Evolutionary conservation across 805 yeast genomes (phyloP).

Genomic region (Helenozyma baotianmanensis): DNA sequence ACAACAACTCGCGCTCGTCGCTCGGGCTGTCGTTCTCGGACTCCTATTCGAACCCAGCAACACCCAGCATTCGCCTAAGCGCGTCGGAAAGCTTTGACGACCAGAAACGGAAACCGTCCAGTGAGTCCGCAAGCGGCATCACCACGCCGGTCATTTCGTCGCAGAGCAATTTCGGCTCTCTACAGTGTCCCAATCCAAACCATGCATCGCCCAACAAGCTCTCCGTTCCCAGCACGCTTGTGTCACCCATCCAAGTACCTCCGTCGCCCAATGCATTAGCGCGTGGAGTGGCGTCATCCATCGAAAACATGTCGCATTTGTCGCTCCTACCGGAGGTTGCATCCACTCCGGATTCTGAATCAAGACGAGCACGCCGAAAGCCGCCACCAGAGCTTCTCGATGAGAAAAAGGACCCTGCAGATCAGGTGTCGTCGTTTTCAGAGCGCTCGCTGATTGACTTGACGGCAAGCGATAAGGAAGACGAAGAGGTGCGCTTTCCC

Average conservation of each 20-base stretch:
- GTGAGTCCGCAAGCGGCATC: too few relatives aligned
- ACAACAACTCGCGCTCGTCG: conserved; percentile 24
- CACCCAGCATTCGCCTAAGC: conserved; percentile 9
- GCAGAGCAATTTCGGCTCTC: too few relatives aligned
- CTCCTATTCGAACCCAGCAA: neutral
- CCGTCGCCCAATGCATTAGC: conserved; percentile 27
- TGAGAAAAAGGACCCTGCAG: too few relatives aligned
- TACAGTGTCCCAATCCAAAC: too few relatives aligned
- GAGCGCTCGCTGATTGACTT: conserved; percentile 1
- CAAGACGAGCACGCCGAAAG: conserved; percentile 10
- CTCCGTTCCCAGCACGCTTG: too few relatives aligned
- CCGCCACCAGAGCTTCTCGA: conserved; percentile 10
- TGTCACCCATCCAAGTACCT: conserved; percentile 25
- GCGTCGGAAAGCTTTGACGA: too few relatives aligned
- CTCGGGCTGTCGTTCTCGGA: conserved; percentile 24
- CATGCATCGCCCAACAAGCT: too few relatives aligned
- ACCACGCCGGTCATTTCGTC: too few relatives aligned
- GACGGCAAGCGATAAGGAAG: conserved; percentile 7
- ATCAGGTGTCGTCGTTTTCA: neutral
- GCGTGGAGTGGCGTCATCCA: conserved; percentile 20
- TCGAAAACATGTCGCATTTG: conserved; percentile 13
- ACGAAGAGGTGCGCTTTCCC: conserved; percentile 21
- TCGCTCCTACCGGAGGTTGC: conserved; percentile 10
- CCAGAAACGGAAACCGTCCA: too few relatives aligned
- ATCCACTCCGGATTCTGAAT: conserved; percentile 5